Evolutionary conservation across 2,329 filamentous ascomycete species (phyloP).

Genomic region (Alternaria metachromatica): DNA sequence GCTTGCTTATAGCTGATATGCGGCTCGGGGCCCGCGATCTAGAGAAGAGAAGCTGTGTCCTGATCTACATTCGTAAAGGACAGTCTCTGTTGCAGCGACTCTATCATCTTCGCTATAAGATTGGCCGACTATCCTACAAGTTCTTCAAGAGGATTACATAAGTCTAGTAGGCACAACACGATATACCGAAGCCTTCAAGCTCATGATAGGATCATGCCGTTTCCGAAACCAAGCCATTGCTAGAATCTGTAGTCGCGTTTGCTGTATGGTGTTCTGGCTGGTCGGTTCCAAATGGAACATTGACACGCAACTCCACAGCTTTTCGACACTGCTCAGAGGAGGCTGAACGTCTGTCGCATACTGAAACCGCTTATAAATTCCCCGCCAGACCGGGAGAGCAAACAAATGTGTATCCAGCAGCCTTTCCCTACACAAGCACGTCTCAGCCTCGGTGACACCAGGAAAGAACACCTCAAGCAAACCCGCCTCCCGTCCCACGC

Average conservation of each 20-base stretch:
- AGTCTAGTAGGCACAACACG: neutral
- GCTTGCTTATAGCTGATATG: neutral
- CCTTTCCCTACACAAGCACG: neutral
- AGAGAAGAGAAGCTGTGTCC: neutral
- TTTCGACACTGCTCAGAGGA: neutral
- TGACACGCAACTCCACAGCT: neutral
- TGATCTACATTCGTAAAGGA: neutral
- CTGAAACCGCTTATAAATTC: neutral
- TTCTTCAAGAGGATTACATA: neutral
- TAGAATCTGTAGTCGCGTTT: neutral
- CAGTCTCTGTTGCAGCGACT: neutral
- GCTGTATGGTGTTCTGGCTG: neutral
- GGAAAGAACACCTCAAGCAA: fast-evolving
- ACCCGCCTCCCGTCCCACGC: neutral
- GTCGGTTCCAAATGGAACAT: neutral
- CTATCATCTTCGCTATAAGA: neutral
- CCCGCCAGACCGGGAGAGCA: neutral
- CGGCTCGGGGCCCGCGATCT: neutral
- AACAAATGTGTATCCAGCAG: neutral
- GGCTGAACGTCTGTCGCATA: neutral
- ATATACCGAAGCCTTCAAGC: neutral
- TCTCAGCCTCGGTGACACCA: neutral
- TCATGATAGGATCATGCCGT: neutral
- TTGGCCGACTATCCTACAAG: neutral
- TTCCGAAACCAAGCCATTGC: neutral